phyloP scores from a whole-genome alignment of 192 early-diverging fungal genomes.

The Backusella liffmaniae region DNA sequence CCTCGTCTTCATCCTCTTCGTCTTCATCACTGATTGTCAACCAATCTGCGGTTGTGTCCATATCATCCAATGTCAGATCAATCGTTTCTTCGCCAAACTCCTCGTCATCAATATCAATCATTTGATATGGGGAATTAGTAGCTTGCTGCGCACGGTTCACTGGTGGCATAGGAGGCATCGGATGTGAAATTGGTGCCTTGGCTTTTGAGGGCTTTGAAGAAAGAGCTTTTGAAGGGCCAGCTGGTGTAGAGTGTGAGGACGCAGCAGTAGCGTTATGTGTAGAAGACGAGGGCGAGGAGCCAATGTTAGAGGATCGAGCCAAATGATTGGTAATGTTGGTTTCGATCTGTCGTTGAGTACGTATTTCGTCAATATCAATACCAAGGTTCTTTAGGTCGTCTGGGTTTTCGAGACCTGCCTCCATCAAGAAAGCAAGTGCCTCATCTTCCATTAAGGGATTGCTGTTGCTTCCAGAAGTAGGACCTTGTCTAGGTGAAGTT shows the following conservation, averaged over 20 bases:
- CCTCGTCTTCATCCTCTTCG: background rate
- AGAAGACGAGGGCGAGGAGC: background rate
- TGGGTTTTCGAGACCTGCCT: conserved; percentile 8
- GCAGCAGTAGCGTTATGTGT: background rate
- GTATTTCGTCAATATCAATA: conserved; percentile 16
- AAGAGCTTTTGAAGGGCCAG: background rate
- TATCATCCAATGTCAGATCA: background rate
- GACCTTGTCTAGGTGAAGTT: background rate
- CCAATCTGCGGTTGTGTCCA: background rate
- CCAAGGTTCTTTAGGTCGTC: background rate
- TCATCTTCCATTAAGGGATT: background rate
- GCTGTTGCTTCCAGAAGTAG: background rate
- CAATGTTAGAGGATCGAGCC: background rate
- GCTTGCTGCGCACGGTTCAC: background rate
- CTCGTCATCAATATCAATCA: background rate
- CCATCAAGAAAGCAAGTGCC: background rate
- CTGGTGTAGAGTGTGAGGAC: background rate
- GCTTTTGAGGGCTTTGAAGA: background rate
- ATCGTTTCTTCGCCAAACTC: background rate
- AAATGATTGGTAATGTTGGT: background rate
- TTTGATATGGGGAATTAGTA: background rate
- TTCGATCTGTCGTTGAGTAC: background rate
- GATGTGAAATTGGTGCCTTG: too few relatives aligned
- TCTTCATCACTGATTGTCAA: background rate
- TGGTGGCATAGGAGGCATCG: too few relatives aligned